These are phyloP conservation scores for Anethum foeniculum DNA, from an alignment of 140 eudicot genomes.

Conservation along the genomic window DNA sequence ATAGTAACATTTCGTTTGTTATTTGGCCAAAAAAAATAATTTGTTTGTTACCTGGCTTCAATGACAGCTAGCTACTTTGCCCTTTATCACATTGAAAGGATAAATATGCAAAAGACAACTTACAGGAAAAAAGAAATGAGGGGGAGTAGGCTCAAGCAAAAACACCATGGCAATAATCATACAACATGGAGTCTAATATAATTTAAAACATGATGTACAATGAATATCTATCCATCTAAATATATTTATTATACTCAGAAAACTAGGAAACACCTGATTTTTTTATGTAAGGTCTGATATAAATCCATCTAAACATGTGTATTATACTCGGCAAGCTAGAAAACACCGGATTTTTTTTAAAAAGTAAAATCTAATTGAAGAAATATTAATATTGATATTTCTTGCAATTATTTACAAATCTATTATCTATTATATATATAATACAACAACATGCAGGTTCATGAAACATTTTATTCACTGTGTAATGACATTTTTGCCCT, in stretches of 20 bases:
- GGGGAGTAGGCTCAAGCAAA: not conserved
- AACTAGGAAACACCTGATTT: not conserved
- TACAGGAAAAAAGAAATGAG: not conserved
- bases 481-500: too few species aligned
- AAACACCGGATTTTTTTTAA: not conserved
- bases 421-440: too few species aligned
- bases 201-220: not conserved
- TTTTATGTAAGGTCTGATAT: not conserved
- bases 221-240: not conserved
- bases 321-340: not conserved
- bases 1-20: not conserved
- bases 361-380: not conserved
- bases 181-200: not conserved
- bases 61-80: not conserved
- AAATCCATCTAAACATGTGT: not conserved
- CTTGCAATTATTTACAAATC: not conserved
- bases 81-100: constrained; percentile 1
- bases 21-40: not conserved
- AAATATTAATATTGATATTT: not conserved
- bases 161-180: not conserved
- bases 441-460: too few species aligned
- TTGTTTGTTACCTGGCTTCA: not conserved
- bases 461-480: too few species aligned
- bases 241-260: not conserved
- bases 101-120: not conserved